A percentile compares a stretch with the other conserved stretches of the same genome.
Evolutionary conservation across 208 protist genomes (phyloP).

Genomic region (Novymonas esmeraldas): DNA sequence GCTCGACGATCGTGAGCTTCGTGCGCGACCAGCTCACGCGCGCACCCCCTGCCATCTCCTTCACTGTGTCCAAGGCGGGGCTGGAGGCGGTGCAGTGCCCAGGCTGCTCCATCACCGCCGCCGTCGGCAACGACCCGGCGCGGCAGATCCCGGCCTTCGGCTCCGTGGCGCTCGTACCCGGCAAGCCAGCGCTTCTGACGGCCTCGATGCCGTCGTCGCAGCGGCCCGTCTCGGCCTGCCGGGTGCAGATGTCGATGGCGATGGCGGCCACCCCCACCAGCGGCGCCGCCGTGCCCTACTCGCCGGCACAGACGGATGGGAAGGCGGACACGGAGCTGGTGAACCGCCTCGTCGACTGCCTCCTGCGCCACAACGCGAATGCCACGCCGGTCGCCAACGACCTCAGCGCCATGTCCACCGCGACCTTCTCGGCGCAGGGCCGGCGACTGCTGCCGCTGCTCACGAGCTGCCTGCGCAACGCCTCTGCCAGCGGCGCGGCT

Average conservation of each 20-base stretch:
- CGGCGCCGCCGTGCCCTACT: conserved; percentile 1
- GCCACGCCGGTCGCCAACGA: conserved; percentile 51
- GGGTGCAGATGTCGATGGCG: conserved; percentile 37
- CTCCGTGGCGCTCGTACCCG: conserved; percentile 37
- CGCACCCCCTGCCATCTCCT: conserved; percentile 60
- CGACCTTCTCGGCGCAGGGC: conserved; percentile 40
- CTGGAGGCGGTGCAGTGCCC: conserved; percentile 60
- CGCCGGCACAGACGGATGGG: conserved; percentile 5
- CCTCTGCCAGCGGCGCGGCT: conserved; percentile 14
- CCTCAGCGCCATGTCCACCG: conserved; percentile 28
- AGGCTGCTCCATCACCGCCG: conserved; percentile 56
- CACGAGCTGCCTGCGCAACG: conserved; percentile 47
- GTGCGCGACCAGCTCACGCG: conserved; percentile 59
- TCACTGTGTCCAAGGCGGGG: conserved; percentile 34
- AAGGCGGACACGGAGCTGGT: conserved; percentile 58
- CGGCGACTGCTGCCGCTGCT: conserved; percentile 61
- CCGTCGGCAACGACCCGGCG: conserved; percentile 50
- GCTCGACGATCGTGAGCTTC: conserved; percentile 54
- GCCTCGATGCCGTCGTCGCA: conserved; percentile 45
- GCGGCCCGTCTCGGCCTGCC: conserved; percentile 40
- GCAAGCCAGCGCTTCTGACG: conserved; percentile 41
- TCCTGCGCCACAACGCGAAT: conserved; percentile 56
- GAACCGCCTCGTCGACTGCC: conserved; percentile 61
- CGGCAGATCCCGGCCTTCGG: conserved; percentile 44
- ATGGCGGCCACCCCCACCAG: conserved; percentile 1